Evolutionary conservation across 495 filamentous ascomycete species (phyloP).

Genomic region (Aspergillus mulundensis): DNA sequence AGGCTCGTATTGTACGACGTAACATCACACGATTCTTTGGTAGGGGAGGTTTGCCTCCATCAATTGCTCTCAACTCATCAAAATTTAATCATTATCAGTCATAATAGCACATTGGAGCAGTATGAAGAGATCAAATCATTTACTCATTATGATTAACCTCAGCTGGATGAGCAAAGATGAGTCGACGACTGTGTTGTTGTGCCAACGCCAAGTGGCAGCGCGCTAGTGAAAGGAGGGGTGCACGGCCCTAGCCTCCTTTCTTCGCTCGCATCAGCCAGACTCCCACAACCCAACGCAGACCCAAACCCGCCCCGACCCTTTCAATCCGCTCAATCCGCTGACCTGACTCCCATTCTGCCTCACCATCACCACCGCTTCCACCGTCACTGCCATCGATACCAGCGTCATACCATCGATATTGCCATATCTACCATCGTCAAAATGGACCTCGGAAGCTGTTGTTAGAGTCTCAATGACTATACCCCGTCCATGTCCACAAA

Average conservation of each 20-base stretch:
- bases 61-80: neutral
- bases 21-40: neutral
- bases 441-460: conserved; percentile 21
- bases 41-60: neutral
- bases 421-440: conserved; percentile 9
- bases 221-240: conserved; percentile 14
- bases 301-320: neutral
- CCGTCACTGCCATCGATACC: neutral
- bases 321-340: conserved; percentile 8
- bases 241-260: neutral
- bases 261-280: neutral
- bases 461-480: neutral
- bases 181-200: neutral
- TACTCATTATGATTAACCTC: neutral
- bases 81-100: neutral
- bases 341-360: conserved; percentile 10
- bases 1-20: neutral
- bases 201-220: conserved; percentile 10
- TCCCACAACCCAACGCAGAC: neutral
- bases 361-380: conserved; percentile 8
- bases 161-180: neutral
- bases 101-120: neutral
- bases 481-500: no score
- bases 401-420: conserved; percentile 2
- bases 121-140: neutral